Base-by-base conservation (phyloP, 352 stramenopile genomes). In the Pythium volutum region DNA sequence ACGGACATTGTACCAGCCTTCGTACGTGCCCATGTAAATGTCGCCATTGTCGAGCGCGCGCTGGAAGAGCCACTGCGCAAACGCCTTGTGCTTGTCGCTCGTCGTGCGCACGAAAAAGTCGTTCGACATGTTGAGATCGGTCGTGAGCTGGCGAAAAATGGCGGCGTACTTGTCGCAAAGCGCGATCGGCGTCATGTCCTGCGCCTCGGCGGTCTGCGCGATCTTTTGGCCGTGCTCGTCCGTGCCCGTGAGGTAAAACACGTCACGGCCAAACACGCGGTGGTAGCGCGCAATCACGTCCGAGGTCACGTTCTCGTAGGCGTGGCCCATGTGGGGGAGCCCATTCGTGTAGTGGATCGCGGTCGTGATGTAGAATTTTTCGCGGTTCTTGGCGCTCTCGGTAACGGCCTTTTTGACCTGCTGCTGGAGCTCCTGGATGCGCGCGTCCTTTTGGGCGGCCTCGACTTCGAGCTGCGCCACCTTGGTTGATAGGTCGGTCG, bases 151-250 rank as follows among this genome's bases (percentile, higher is more conserved):
- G 74, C 94, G 69, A 62, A 97, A 97, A 50, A 89, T 77, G 26
- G 52, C 77, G 1, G 91, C 84, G 79, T 97, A 98, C 75, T 97
- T 97, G 76, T 99, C 84, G 69, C 97, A 98, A 60, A 99, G 93
- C 53, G 98, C 81, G 62, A 98, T 96, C 2, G 97, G 96, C 48
- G 84, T 81, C 54, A 97, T 81, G 47, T 92, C 92, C 15, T 91
- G 72, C 27, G 87, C 85, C 49, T 97, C 96, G 0, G 97, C 97
- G 22, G 95, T 98, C 67, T 98, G 96, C 57, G 97, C 97, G 69
- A 99, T 99, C 83, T 99, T 99, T 79, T 99, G 97, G 15, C 97
- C 97, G 70, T 99, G 97, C 76, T 99, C 97, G 79, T 99, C 97
- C 12, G 97, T 97, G 33, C 84, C 84, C 43, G 87, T 96, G 42